These are phyloP conservation scores for Centella asiatica DNA, from an alignment of 129 eudicot genomes.

Conservation along the genomic window DNA sequence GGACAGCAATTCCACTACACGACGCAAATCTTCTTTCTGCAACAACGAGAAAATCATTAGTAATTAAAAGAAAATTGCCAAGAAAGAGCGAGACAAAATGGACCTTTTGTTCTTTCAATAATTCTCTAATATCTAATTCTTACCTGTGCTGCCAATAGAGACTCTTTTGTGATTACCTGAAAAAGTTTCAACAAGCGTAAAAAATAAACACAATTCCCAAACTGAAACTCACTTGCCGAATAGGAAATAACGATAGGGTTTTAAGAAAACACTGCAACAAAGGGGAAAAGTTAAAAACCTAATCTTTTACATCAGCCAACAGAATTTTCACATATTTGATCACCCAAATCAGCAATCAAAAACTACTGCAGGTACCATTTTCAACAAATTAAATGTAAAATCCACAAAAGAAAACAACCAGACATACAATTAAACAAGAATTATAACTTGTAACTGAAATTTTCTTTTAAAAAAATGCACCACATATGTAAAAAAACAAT, in stretches of 20 bases:
- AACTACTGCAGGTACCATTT: background rate
- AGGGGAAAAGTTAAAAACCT: background rate
- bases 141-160: constrained; percentile 61
- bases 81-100: too few relatives aligned
- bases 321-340: background rate
- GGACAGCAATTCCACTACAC: constrained; percentile 74
- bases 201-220: background rate
- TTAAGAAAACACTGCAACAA: background rate
- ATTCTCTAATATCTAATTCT: background rate
- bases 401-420: background rate
- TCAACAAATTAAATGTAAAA: background rate
- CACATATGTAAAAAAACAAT: background rate
- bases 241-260: background rate
- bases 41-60: background rate
- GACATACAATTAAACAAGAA: background rate
- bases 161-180: constrained; percentile 54
- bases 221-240: background rate
- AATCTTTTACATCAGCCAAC: background rate
- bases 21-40: constrained; percentile 82
- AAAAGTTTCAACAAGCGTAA: background rate
- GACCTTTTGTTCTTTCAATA: too few relatives aligned
- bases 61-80: background rate
- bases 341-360: background rate
- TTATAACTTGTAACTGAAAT: background rate
- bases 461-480: background rate